A percentile compares a stretch with the other conserved stretches of the same genome.
These are phyloP conservation scores for Neurospora sp. DNA, from an alignment of 495 filamentous ascomycete genomes.

Conservation along the genomic window DNA sequence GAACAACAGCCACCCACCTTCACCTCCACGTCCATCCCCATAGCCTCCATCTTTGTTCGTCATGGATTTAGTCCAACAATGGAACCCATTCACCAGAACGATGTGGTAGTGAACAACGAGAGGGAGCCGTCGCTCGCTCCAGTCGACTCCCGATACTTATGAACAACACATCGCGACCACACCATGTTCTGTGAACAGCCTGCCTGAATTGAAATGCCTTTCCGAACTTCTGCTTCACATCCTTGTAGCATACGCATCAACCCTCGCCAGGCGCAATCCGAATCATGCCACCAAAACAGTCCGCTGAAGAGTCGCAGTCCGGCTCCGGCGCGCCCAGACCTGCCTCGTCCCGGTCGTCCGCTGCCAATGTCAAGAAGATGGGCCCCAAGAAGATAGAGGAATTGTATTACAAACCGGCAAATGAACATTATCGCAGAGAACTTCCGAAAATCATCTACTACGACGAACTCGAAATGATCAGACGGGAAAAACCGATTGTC, in stretches of 20 bases:
- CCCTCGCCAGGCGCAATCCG: not conserved
- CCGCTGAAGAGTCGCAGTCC: not conserved
- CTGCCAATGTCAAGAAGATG: not conserved
- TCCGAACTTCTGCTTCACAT: not conserved
- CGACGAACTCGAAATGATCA: constrained; percentile 4
- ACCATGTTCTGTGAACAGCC: not conserved
- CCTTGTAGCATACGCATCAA: not conserved
- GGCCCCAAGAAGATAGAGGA: not conserved
- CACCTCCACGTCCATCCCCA: not conserved
- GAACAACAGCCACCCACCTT: not conserved
- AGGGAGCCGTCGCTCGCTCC: not conserved
- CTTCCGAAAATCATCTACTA: not conserved
- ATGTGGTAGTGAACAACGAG: not conserved
- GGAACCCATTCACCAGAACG: not conserved
- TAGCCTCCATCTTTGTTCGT: not conserved
- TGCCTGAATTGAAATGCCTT: not conserved
- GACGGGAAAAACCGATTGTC: not conserved
- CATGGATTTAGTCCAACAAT: not conserved
- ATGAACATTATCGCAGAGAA: not conserved
- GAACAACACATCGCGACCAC: not conserved
- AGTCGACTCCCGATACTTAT: not conserved
- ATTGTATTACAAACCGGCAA: not conserved
- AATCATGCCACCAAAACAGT: not conserved
- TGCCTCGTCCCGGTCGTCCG: not conserved
- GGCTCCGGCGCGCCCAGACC: not conserved